These are phyloP conservation scores for Rosa multiflora DNA, from an alignment of 306 rosid genomes.

Conservation along the genomic window DNA sequence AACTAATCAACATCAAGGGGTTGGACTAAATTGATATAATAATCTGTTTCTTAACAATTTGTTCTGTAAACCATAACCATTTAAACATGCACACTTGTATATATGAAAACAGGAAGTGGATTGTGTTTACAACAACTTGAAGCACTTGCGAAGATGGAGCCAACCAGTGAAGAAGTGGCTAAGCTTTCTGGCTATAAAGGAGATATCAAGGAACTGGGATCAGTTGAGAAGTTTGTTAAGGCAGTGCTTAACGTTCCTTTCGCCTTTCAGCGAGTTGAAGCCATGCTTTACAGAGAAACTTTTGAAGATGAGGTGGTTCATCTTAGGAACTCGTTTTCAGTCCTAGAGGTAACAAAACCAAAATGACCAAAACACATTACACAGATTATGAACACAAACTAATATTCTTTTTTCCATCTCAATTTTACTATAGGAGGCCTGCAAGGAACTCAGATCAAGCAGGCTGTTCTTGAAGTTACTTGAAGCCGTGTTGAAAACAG, in stretches of 20 bases:
- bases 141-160: conserved; percentile 89
- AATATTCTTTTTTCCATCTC: neutral
- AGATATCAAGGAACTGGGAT: conserved; percentile 75
- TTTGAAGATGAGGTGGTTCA: conserved; percentile 94
- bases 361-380: neutral
- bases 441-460: conserved; percentile 94
- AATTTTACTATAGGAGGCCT: conserved; percentile 63
- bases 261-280: conserved; percentile 75
- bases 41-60: neutral
- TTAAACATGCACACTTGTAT: neutral
- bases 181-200: conserved; percentile 74
- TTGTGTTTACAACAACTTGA: conserved; percentile 76
- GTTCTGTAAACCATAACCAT: neutral
- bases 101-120: conserved; percentile 60
- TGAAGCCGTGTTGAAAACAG: conserved; percentile 92
- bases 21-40: neutral
- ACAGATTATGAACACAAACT: neutral
- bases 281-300: conserved; percentile 82
- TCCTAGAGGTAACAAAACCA: conserved; percentile 74
- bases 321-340: conserved; percentile 80
- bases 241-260: conserved; percentile 64
- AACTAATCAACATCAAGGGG: neutral
- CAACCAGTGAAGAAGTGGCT: conserved; percentile 77
- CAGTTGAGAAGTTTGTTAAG: conserved; percentile 77
- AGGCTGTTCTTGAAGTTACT: conserved; percentile 86